These are phyloP conservation scores for Aspergillaceae sp. DNA, from an alignment of 2,329 filamentous ascomycete species.

Conservation along the genomic window DNA sequence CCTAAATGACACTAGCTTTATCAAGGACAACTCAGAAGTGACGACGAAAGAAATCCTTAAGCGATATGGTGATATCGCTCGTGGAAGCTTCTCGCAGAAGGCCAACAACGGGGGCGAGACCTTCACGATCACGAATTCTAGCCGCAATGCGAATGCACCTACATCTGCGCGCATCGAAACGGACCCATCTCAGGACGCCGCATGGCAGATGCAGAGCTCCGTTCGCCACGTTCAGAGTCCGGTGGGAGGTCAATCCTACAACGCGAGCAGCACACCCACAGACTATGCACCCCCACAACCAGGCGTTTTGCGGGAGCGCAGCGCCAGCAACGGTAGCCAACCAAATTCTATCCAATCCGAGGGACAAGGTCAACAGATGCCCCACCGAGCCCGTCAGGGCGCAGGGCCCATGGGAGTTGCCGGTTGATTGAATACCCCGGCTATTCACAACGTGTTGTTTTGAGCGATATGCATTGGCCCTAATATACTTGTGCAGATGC, in stretches of 20 bases:
- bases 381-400: conserved; percentile 30
- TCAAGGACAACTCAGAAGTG: conserved; percentile 73
- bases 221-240: conserved; percentile 62
- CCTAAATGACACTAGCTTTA: conserved; percentile 71
- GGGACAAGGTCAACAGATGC: conserved; percentile 23
- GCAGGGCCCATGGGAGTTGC: conserved; percentile 34
- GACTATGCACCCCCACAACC: conserved; percentile 20
- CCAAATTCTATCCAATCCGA: conserved; percentile 18
- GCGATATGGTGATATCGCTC: conserved; percentile 76
- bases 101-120: conserved; percentile 46
- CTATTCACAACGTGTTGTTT: conserved; percentile 6
- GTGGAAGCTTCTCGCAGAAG: conserved; percentile 51
- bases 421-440: conserved; percentile 14
- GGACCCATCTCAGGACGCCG: conserved; percentile 62
- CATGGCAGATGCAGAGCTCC: conserved; percentile 75
- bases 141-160: conserved; percentile 32
- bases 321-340: conserved; percentile 27
- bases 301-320: conserved; percentile 25
- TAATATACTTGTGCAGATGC: conserved; percentile 12
- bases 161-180: conserved; percentile 66
- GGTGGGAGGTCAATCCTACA: conserved; percentile 25
- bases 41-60: conserved; percentile 97
- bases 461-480: conserved; percentile 2
- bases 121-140: conserved; percentile 36
- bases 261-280: conserved; percentile 16